phyloP scores from a whole-genome alignment of 2,329 filamentous ascomycete species.

The Biscogniauxia marginata region DNA sequence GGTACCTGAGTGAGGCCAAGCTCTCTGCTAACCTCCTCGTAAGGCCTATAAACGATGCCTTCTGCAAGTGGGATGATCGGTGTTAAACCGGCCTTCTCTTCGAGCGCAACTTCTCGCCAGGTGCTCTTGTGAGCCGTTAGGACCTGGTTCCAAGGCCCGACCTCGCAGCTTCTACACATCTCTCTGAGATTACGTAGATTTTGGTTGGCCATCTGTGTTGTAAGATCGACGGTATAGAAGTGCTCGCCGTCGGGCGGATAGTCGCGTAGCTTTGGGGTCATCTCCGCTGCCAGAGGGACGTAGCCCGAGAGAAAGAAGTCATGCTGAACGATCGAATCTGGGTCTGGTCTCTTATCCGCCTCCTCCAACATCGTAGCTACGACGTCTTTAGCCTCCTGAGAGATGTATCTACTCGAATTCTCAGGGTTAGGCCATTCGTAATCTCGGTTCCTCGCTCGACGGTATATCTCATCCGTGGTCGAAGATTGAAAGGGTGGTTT shows the following conservation, averaged over 20 bases:
- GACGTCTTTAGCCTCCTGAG: conserved; percentile 72
- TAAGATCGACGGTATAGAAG: conserved; percentile 53
- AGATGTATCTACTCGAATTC: conserved; percentile 67
- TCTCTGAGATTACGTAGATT: conserved; percentile 54
- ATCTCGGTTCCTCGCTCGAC: conserved; percentile 65
- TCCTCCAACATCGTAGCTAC: conserved; percentile 75
- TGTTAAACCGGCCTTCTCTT: conserved; percentile 65
- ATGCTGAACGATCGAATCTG: conserved; percentile 77
- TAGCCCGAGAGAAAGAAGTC: conserved; percentile 76
- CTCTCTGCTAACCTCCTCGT: conserved; percentile 59
- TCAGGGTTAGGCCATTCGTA: conserved; percentile 76
- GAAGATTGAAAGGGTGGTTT: conserved; percentile 95
- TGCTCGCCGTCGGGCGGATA: conserved; percentile 55
- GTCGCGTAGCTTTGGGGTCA: conserved; percentile 57
- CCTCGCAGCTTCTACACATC: conserved; percentile 57
- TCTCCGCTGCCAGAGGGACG: conserved; percentile 62
- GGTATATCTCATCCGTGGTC: conserved; percentile 83
- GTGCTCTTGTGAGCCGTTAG: conserved; percentile 53
- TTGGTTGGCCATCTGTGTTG: conserved; percentile 43
- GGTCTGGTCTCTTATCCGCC: conserved; percentile 70
- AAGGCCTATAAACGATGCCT: conserved; percentile 63
- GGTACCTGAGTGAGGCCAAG: conserved; percentile 39
- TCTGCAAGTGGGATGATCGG: conserved; percentile 61
- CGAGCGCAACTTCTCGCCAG: conserved; percentile 66
- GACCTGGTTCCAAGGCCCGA: conserved; percentile 53